Evolutionary conservation across 345 rosid genomes (phyloP).

Genomic region (Eucalyptus melliodora): DNA sequence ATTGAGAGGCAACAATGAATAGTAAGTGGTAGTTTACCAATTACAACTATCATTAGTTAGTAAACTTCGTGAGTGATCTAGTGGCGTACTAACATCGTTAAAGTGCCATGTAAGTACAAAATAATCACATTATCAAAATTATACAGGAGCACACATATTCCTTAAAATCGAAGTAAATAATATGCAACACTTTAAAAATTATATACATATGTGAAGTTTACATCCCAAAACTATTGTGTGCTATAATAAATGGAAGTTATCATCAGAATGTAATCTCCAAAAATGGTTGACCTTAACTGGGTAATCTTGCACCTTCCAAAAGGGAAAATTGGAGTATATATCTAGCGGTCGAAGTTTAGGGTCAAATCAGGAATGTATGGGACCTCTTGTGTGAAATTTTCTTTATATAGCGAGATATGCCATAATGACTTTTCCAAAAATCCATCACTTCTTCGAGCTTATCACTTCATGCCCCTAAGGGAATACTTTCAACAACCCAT

Average conservation of each 20-base stretch:
- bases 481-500: neutral
- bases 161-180: neutral
- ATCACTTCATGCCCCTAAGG: neutral
- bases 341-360: neutral
- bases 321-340: neutral
- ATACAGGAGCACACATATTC: neutral
- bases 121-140: neutral
- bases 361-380: too few species aligned
- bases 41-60: neutral
- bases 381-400: neutral
- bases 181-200: neutral
- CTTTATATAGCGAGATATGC: neutral
- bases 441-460: neutral
- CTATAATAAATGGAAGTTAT: neutral
- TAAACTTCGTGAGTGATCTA: neutral
- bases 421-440: neutral
- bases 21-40: neutral
- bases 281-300: neutral
- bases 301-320: neutral
- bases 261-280: neutral
- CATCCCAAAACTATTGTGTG: neutral
- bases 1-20: neutral
- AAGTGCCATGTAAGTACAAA: neutral
- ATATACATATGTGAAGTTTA: neutral
- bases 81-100: neutral